Conservation (phyloP, 2,329 filamentous ascomycete species). For the Drechslerella stenobrocha region DNA sequence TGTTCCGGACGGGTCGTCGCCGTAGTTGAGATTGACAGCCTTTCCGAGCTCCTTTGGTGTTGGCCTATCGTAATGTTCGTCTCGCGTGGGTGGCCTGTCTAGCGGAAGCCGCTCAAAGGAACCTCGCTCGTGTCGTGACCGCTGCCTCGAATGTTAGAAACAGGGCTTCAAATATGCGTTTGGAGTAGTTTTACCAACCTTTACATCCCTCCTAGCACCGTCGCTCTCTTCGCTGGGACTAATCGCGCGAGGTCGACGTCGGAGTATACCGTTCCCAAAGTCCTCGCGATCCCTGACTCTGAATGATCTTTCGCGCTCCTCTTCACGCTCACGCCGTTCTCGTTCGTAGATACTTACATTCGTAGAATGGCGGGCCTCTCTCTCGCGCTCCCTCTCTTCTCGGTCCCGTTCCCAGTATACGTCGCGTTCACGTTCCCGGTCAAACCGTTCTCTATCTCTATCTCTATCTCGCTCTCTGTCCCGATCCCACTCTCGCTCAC, state of each 20-base stretch:
- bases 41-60: slow-evolving; percentile 48
- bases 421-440: slow-evolving; percentile 54
- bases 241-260: slow-evolving; percentile 65
- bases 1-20: slow-evolving; percentile 30
- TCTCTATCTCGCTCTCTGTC: slow-evolving; percentile 62
- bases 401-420: slow-evolving; percentile 52
- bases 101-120: slow-evolving; percentile 45
- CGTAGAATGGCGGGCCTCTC: slow-evolving; percentile 61
- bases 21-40: slow-evolving; percentile 47
- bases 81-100: slow-evolving; percentile 41
- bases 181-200: too few species aligned
- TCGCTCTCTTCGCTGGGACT: slow-evolving; percentile 79
- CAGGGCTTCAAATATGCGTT: too few species aligned
- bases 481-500: slow-evolving; percentile 56
- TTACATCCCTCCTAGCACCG: slow-evolving; percentile 69
- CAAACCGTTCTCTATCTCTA: slow-evolving; percentile 64
- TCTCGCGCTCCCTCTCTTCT: slow-evolving; percentile 54
- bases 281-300: slow-evolving; percentile 78
- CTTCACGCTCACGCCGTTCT: slow-evolving; percentile 83
- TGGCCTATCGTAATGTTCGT: slow-evolving; percentile 47
- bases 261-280: slow-evolving; percentile 72
- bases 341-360: slow-evolving; percentile 74
- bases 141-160: too few species aligned
- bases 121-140: slow-evolving; percentile 46
- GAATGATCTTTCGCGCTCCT: slow-evolving; percentile 85